Evolutionary conservation across 164 flowering plant genomes (phyloP).

Genomic region (Umbellularia californica): DNA sequence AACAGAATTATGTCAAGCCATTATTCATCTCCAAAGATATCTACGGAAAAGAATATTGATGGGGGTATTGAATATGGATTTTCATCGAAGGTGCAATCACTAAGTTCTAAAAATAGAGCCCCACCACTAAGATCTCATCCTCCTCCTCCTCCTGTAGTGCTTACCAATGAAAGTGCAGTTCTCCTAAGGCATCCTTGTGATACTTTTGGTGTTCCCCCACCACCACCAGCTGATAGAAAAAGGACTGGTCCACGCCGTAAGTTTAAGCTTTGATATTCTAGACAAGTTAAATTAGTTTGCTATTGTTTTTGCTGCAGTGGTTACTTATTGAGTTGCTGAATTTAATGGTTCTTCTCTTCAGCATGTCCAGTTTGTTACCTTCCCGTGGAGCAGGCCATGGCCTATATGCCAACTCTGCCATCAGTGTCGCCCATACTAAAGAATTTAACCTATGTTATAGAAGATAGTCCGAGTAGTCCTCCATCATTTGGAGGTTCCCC

Average conservation of each 20-base stretch:
- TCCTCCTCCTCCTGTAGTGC: conserved; percentile 18
- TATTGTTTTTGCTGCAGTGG: neutral
- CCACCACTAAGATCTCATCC: neutral
- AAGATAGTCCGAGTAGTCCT: conserved; percentile 42
- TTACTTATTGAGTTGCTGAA: neutral
- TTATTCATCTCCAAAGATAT: conserved; percentile 3
- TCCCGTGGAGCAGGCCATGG: conserved; percentile 71
- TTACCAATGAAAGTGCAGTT: conserved; percentile 9
- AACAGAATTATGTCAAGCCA: conserved; percentile 9
- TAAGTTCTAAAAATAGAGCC: conserved; percentile 15
- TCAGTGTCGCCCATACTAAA: conserved; percentile 59
- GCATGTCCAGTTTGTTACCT: conserved; percentile 97
- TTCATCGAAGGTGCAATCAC: conserved; percentile 5
- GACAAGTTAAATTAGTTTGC: neutral
- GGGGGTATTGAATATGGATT: conserved; percentile 10
- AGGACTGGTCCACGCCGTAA: conserved; percentile 92
- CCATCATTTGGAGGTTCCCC: conserved; percentile 81
- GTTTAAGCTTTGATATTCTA: conserved; percentile 21
- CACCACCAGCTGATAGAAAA: conserved; percentile 66
- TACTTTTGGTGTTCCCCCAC: conserved; percentile 69
- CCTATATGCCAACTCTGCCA: conserved; percentile 60
- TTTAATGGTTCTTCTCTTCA: conserved; percentile 22
- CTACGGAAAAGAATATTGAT: conserved; percentile 8
- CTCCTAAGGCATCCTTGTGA: conserved; percentile 51
- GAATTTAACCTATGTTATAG: conserved; percentile 56